These are phyloP conservation scores for Penicillium sp. DNA, from an alignment of 2,329 filamentous ascomycete species.

Conservation along the genomic window DNA sequence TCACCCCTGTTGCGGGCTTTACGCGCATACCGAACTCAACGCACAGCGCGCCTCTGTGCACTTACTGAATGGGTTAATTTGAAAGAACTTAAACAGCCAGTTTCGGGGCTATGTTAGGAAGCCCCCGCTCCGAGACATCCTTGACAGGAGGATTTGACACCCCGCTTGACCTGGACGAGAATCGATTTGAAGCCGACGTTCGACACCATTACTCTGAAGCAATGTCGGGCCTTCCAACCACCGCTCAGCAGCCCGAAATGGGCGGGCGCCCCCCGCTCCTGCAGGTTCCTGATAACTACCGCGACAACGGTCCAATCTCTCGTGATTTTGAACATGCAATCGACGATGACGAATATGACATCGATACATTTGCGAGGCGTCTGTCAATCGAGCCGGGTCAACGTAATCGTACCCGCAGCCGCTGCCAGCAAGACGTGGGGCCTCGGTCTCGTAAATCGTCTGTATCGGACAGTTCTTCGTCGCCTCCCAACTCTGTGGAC, in stretches of 20 bases:
- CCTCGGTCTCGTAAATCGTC: constrained; percentile 47
- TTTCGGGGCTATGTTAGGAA: constrained; percentile 44
- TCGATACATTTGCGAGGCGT: constrained; percentile 32
- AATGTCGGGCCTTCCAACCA: constrained; percentile 34
- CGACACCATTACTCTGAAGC: constrained; percentile 25
- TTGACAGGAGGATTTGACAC: constrained; percentile 57
- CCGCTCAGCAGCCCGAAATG: constrained; percentile 45
- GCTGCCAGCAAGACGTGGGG: constrained; percentile 35
- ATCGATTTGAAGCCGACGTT: constrained; percentile 56
- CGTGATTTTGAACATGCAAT: constrained; percentile 87
- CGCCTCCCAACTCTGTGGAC: constrained; percentile 94
- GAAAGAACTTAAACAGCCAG: constrained; percentile 8
- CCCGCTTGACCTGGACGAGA: constrained; percentile 73
- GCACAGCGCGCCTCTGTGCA: constrained; percentile 7
- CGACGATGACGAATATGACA: constrained; percentile 64
- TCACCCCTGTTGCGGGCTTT: constrained; percentile 12
- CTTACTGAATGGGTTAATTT: constrained; percentile 16
- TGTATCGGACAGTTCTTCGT: constrained; percentile 62
- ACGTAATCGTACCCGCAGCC: constrained; percentile 32
- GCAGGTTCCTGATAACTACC: constrained; percentile 45
- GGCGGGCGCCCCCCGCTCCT: constrained; percentile 47
- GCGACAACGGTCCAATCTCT: constrained; percentile 47
- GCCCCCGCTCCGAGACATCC: constrained; percentile 61
- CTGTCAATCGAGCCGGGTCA: constrained; percentile 41
- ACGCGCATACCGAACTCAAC: not conserved